Base-by-base conservation (phyloP, 148 eudicot species). In the Gaultheria prostrata region DNA sequence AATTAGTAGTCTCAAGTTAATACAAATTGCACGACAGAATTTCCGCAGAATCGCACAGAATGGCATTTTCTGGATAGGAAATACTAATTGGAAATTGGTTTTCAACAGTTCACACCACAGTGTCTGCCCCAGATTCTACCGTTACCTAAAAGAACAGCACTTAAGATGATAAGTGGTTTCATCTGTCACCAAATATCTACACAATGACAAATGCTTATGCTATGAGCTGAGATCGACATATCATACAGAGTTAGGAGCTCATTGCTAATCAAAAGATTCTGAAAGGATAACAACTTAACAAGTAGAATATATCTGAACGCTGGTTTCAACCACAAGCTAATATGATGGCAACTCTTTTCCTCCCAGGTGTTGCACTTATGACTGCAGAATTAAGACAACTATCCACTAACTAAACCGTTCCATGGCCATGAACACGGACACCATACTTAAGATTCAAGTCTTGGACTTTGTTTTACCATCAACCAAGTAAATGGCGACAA, bases 241-340 rank as follows among this genome's bases (percentile, higher is more conserved):
- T 20, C 79, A 76, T 76, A n/a, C 8, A 75, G 78, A n/a, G 46
- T 45, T 45, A 45, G 49, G 78, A 75, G 32, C 54, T 46, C n/a
- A 45, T 21, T 21, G n/a, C 46, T 11, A 26, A 35, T 71, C 46
- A 35, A 4, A 30, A 71, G 45, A 71, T 33, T 71, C 45, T 30
- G 33, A 6, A 20, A 71, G 15, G 75, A 71, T 33, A 56, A 56
- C n/a, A 26, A 63, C 14, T 26, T 63, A 9, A 63, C 75, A 33
- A 32, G 45, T 71, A 4, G 33, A 15, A 71, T 71, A 33, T 71
- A 33, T 21, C 10, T 71, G 46, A 28, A 71, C 12, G 17, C 39
- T 69, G 73, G 18, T 71, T 14, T 13, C 33, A 24, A 65, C 71
- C 32, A 70, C 17, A 21, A 33, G 76, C 46, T 32, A 71, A 0